Evolutionary conservation across 2,329 filamentous ascomycete genomes (phyloP), one percentile per base, ranked within the genome.

Genomic region (Neocatenulostroma microsporum): DNA sequence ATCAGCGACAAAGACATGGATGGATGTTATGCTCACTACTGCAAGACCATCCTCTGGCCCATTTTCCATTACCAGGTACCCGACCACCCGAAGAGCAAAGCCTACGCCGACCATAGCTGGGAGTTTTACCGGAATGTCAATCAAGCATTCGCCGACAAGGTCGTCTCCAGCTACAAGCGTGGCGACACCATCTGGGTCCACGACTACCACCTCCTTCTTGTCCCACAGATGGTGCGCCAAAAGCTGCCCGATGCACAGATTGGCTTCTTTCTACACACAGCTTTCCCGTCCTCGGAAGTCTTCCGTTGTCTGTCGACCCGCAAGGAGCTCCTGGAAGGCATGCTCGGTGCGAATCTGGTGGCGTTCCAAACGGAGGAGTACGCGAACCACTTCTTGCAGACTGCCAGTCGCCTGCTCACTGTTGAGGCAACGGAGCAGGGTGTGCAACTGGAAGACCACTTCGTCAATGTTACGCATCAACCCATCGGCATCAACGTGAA

Each of bases 21-120:
- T 54, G 87, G 88, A 1, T 88, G 94, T 63, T 96, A 96, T 57
- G 78, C 82, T 10, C 88, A 95, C 62, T 96, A 91, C 59, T 95
- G 88, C 78, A 96, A 96, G 67, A 86, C 89, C 56, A 94, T 96
- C 37, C 71, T 96, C 5, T 96, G 89, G 89, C 89, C 89, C 1
- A 88, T 95, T 41, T 94, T 96, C 62, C 88, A 96, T 63, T 96
- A 96, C 61, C 88, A 95, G 62, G 94, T 96, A 41, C 91, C 89
- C 0, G 91, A 96, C 58, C 93, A 94, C 57, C 89, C 89, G 18
- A 94, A 94, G 71, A 95, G 87, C 76, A 96, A 96, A 44, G 89
- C 89, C 0, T 96, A 94, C 60, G 83, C 94, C 60, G 89, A 96
- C 51, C 88, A 96, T 62, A 95, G 88, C 0, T 96, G 88, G 86